Percentiles rank a stretch among this genome's conserved stretches.
Conservation (phyloP, 352 stramenopile genomes). For the Phytopythium delawarense region DNA sequence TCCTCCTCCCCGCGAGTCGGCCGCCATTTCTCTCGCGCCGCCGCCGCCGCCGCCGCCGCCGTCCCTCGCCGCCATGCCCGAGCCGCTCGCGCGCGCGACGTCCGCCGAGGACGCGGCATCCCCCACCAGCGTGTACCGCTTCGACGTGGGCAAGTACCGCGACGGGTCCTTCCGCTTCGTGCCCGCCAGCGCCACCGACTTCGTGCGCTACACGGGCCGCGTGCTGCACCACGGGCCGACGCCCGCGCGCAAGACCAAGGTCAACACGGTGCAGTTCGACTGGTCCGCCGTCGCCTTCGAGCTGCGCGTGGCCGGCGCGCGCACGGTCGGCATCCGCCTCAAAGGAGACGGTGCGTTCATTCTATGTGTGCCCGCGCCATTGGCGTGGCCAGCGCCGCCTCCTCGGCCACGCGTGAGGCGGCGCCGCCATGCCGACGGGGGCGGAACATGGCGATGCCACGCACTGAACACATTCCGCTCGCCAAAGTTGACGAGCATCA, state of each 20-base stretch:
- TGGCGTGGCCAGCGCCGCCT: not conserved
- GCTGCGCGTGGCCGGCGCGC: slow-evolving; percentile 53
- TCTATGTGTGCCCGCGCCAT: not conserved
- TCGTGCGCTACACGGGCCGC: slow-evolving; percentile 70
- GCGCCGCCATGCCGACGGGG: slow-evolving; percentile 10
- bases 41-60: not conserved
- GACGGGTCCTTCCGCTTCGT: slow-evolving; percentile 64
- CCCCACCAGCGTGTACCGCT: slow-evolving; percentile 62
- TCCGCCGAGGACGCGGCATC: slow-evolving; percentile 7
- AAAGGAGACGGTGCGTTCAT: slow-evolving; percentile 70
- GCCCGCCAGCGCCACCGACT: slow-evolving; percentile 59
- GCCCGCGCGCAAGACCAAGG: slow-evolving; percentile 64
- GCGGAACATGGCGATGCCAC: slow-evolving; percentile 21
- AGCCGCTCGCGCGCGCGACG: not conserved
- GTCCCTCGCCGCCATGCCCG: not conserved
- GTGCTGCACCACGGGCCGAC: slow-evolving; percentile 69
- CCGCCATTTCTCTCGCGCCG: not conserved
- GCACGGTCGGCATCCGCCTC: slow-evolving; percentile 66
- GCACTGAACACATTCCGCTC: slow-evolving; percentile 40
- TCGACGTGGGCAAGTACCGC: slow-evolving; percentile 75
- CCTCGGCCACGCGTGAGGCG: not conserved
- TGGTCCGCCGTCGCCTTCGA: slow-evolving; percentile 70
- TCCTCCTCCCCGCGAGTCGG: not conserved
- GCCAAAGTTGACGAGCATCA: slow-evolving; percentile 4
- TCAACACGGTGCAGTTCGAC: slow-evolving; percentile 87